phyloP scores from a whole-genome alignment of 1,284 basidiomycete genomes.

The Waitea zeae region DNA sequence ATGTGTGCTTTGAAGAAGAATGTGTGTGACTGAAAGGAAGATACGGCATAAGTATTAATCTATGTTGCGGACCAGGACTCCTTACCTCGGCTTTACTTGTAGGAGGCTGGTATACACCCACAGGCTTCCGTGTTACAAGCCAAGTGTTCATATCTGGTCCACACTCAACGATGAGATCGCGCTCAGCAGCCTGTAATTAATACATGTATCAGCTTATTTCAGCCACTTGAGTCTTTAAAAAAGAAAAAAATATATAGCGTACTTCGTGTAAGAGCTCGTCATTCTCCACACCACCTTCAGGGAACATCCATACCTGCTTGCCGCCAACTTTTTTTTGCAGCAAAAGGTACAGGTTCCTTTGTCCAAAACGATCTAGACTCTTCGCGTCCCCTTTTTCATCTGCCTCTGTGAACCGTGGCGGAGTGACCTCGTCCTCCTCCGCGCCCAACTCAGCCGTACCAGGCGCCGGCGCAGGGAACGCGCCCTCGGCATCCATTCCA shows the following conservation, averaged over 20 bases:
- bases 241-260: background rate
- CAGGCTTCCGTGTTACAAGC: conserved; percentile 61
- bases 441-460: conserved; percentile 20
- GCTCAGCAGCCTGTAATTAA: conserved; percentile 46
- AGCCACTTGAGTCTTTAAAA: conserved; percentile 5
- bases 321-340: conserved; percentile 36
- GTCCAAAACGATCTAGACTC: conserved; percentile 68
- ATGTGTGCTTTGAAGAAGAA: conserved; percentile 81
- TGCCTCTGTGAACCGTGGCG: conserved; percentile 42
- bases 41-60: background rate
- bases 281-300: conserved; percentile 44
- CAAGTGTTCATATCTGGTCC: conserved; percentile 68
- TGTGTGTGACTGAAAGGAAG: conserved; percentile 13
- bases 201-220: too few relatives aligned
- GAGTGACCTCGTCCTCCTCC: conserved; percentile 42
- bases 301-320: conserved; percentile 67
- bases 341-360: conserved; percentile 77
- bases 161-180: conserved; percentile 47
- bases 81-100: conserved; percentile 9
- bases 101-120: conserved; percentile 45
- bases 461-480: conserved; percentile 38
- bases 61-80: conserved; percentile 9
- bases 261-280: conserved; percentile 48
- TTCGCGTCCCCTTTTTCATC: conserved; percentile 46
- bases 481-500: conserved; percentile 24